Evolutionary conservation across 163 green algal species (phyloP), one percentile per base, ranked within the genome.

Genomic region (Smithsoniella earleae): DNA sequence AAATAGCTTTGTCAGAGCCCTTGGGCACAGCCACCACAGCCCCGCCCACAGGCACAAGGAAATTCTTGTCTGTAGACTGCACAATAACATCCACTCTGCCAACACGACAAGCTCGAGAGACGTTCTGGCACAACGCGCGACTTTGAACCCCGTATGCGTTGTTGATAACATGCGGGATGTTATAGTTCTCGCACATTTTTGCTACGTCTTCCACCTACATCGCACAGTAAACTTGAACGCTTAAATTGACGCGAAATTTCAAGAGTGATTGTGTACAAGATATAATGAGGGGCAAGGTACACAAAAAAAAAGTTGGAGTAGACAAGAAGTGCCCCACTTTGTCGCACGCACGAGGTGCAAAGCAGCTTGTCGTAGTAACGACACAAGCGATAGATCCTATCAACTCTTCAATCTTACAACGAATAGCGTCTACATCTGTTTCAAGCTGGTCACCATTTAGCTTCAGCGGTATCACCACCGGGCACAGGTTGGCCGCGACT

Each of bases 11-110:
- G 45, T 66, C 63, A 66, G 66, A 69, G 46, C 78, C 62, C 13
- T 46, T 46, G 3, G 81, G 82, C 37, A 84, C 85, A 10, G 84
- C 80, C 6, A 96, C 76, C 0, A 97, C 31, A 4, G 91, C 85
- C 1, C 92, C 92, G 0, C 92, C 92, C 2, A 97, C 91, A 18
- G 91, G 91, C 46, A 95, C 93, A 85, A 98, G 91, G 83, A 98
- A 98, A 79, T 98, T 98, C 80, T 98, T 98, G 82, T 98, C 93
- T 20, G 89, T 97, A 78, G 80, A 91, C 78, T 96, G 91, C 2
- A 98, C 84, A 18, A 98, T 79, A 0, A 85, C 88, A 75, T 98
- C 94, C 25, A 98, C 91, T 5, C 94, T 81, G 1, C 94, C 92
- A 74, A 64, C 49, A 45, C 49, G 25, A 45, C 74, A 58, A 18